These are phyloP conservation scores for Carpinus fangiana DNA, from an alignment of 306 rosid species.

Conservation along the genomic window DNA sequence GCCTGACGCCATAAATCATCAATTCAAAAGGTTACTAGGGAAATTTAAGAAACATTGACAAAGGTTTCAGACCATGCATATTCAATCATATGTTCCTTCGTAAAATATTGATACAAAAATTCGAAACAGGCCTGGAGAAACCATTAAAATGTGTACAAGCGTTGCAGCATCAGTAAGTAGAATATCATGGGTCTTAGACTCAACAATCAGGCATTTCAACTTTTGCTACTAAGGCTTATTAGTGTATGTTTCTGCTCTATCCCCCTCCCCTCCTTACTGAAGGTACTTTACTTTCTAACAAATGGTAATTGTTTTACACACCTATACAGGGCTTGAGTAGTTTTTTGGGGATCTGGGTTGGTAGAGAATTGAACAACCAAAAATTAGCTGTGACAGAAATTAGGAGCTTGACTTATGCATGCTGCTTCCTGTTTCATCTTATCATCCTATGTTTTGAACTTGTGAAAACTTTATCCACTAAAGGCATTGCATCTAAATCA, in stretches of 20 bases:
- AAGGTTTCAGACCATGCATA: constrained; percentile 10
- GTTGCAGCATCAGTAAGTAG: background rate
- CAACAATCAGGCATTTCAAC: background rate
- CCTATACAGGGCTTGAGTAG: background rate
- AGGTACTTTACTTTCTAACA: background rate
- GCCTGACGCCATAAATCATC: background rate
- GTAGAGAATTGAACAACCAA: background rate
- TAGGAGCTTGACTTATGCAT: background rate
- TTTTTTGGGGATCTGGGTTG: too few relatives aligned
- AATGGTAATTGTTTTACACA: background rate
- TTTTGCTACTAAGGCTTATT: background rate
- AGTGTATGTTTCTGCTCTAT: background rate
- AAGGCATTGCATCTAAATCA: background rate
- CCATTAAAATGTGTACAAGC: background rate
- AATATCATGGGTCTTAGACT: background rate
- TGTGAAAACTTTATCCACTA: background rate
- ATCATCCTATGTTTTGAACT: background rate
- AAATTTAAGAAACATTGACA: background rate
- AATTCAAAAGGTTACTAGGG: constrained; percentile 9
- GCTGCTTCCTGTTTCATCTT: background rate
- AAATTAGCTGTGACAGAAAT: background rate
- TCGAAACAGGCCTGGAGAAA: background rate
- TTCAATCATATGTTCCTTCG: constrained; percentile 5
- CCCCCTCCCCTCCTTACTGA: background rate
- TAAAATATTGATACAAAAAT: constrained; percentile 7